Conservation (phyloP, 2,329 filamentous ascomycete species). For the Aureobasidium sp. region DNA sequence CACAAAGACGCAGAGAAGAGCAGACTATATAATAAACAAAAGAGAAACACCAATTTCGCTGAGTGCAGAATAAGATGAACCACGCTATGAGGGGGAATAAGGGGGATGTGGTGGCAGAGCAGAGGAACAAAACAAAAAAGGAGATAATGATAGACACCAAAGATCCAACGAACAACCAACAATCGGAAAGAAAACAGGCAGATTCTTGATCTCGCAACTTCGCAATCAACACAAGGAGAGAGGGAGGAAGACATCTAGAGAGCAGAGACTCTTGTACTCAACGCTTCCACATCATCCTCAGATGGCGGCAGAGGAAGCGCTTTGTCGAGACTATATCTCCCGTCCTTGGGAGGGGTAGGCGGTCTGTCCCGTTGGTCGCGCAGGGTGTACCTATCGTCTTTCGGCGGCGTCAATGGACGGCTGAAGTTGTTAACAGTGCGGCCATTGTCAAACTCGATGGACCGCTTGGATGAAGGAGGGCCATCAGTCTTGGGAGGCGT, state of each 20-base stretch:
- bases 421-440: conserved; percentile 18
- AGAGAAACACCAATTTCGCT: not conserved
- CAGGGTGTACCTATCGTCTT: conserved; percentile 25
- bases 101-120: not conserved
- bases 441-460: conserved; percentile 15
- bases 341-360: conserved; percentile 33
- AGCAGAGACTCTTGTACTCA: not conserved
- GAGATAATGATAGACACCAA: not conserved
- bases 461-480: not conserved
- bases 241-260: not conserved
- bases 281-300: conserved; percentile 16
- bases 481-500: conserved; percentile 25
- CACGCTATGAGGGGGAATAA: conserved; percentile 1
- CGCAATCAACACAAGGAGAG: not conserved
- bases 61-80: not conserved
- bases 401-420: conserved; percentile 39
- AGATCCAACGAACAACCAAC: not conserved
- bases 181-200: not conserved
- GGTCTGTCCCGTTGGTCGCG: conserved; percentile 17
- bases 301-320: conserved; percentile 19
- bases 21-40: not conserved
- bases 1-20: not conserved
- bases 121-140: not conserved
- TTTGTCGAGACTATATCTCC: conserved; percentile 17
- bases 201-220: not conserved